Percentiles rank a stretch among this genome's conserved stretches.
phyloP scores from a whole-genome alignment of 2,329 filamentous ascomycete species.

The Aquanectria penicillioides region DNA sequence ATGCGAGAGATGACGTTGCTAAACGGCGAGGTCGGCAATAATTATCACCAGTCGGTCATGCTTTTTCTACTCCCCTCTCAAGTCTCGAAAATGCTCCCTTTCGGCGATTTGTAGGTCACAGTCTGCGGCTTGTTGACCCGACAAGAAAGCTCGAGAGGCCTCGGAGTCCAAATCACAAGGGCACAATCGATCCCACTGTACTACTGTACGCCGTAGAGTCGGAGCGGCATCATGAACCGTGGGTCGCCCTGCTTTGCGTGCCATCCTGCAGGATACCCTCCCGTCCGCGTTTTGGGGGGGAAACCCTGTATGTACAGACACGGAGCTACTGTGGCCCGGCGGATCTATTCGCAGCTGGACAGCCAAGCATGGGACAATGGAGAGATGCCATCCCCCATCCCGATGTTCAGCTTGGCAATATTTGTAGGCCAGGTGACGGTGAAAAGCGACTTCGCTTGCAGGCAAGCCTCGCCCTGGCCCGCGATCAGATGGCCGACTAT shows the following conservation, averaged over 20 bases:
- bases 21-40: not conserved
- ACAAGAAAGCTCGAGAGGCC: no score
- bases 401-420: not conserved
- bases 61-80: not conserved
- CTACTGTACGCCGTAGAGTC: conserved; percentile 9
- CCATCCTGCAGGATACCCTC: no score
- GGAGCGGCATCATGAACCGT: conserved; percentile 15
- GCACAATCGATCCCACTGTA: not conserved
- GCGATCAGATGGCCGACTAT: not conserved
- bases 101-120: no score
- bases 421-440: not conserved
- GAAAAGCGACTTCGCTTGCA: not conserved
- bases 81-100: not conserved
- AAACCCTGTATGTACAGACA: conserved; percentile 8
- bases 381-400: not conserved
- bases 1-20: not conserved
- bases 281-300: not conserved
- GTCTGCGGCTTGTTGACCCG: no score
- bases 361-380: not conserved
- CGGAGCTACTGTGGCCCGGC: conserved; percentile 2
- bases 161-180: no score
- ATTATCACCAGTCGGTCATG: not conserved
- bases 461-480: not conserved
- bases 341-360: no score
- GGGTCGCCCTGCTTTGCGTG: conserved; percentile 5